A percentile compares a stretch with the other conserved stretches of the same genome.
phyloP scores from a whole-genome alignment of 2,329 filamentous ascomycete species.

The Tolypocladium tundrense region DNA sequence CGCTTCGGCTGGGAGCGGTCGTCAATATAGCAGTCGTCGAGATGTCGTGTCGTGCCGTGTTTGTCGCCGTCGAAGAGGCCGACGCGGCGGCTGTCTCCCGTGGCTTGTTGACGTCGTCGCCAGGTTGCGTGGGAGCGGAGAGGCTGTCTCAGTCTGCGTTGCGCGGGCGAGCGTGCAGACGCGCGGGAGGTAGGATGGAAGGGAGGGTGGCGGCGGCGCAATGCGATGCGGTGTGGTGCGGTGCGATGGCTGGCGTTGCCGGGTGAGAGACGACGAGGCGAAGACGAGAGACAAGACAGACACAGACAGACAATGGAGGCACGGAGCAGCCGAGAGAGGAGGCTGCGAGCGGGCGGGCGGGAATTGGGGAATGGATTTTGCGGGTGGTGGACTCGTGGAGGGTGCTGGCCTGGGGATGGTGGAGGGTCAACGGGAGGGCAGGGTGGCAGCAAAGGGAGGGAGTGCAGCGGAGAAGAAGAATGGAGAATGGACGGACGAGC shows the following conservation, averaged over 20 bases:
- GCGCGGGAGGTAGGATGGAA: background rate
- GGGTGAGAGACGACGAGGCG: background rate
- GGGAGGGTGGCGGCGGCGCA: background rate
- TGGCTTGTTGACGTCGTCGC: background rate
- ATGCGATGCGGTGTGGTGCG: background rate
- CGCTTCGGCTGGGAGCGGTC: background rate
- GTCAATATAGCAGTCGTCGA: background rate
- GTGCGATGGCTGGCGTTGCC: background rate
- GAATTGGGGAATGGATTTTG: slow-evolving; percentile 1
- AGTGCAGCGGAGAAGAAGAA: slow-evolving; percentile 11
- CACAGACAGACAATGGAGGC: background rate
- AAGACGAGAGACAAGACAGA: background rate
- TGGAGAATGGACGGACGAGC: slow-evolving; percentile 2
- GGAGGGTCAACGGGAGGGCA: slow-evolving; percentile 9
- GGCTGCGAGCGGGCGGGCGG: background rate
- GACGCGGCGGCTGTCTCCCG: background rate
- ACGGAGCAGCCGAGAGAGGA: background rate
- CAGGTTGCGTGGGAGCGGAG: background rate
- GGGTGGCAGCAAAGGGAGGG: slow-evolving; percentile 13
- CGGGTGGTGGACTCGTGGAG: background rate
- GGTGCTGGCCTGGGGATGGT: background rate
- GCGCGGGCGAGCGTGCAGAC: background rate
- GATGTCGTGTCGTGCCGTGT: background rate
- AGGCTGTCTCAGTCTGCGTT: background rate
- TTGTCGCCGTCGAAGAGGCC: background rate